These are phyloP conservation scores for Hypoxylon sp. DNA, from an alignment of 2,329 filamentous ascomycete genomes.

Conservation along the genomic window DNA sequence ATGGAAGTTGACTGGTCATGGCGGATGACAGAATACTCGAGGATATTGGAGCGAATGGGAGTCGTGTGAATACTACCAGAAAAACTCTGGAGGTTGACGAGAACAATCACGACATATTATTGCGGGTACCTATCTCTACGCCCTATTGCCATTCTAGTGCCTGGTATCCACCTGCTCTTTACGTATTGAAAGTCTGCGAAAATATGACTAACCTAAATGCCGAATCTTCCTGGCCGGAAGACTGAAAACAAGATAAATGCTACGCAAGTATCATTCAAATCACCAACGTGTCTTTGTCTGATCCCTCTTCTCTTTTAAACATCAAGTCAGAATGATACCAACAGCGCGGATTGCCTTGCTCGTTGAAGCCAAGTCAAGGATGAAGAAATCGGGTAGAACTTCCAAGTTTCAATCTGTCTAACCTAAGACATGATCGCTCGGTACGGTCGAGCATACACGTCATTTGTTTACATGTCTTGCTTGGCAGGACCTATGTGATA, in stretches of 20 bases:
- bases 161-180: not conserved
- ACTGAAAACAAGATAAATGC: too few species aligned
- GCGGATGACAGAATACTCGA: not conserved
- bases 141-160: conserved; percentile 3
- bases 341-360: not conserved
- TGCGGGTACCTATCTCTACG: conserved; percentile 26
- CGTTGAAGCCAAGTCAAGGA: not conserved
- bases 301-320: too few species aligned
- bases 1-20: conserved; percentile 43
- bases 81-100: not conserved
- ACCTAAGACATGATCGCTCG: not conserved
- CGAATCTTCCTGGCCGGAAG: too few species aligned
- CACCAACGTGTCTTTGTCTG: too few species aligned
- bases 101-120: conserved; percentile 13
- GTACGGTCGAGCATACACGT: not conserved
- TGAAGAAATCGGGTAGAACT: not conserved
- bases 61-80: not conserved
- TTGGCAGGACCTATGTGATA: not conserved
- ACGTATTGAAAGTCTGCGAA: too few species aligned
- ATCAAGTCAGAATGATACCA: not conserved
- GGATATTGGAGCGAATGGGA: not conserved
- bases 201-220: too few species aligned
- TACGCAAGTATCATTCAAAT: too few species aligned
- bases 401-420: not conserved
- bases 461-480: conserved; percentile 5